Evolutionary conservation across 2,329 filamentous ascomycete species (phyloP).

Genomic region (Botrytis hyacinthi): DNA sequence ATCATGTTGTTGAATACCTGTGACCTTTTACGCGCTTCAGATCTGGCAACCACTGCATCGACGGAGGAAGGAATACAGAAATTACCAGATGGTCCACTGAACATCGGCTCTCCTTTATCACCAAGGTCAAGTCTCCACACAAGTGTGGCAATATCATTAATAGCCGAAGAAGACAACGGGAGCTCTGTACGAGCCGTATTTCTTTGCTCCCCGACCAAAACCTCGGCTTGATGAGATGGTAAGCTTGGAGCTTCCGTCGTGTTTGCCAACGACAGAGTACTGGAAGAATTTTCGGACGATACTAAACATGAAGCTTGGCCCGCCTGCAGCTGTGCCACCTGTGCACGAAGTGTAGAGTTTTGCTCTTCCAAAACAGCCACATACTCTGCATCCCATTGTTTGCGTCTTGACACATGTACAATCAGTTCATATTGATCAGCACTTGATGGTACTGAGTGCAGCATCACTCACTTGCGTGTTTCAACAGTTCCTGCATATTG

Average conservation of each 20-base stretch:
- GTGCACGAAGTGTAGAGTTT: neutral
- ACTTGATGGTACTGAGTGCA: neutral
- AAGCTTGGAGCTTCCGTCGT: neutral
- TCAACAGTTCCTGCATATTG: neutral
- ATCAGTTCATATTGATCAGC: neutral
- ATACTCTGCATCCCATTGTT: neutral
- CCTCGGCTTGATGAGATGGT: neutral
- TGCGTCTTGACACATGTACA: neutral
- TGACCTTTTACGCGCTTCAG: neutral
- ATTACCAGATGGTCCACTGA: neutral
- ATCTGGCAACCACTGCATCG: neutral
- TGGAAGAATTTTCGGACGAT: neutral
- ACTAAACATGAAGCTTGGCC: neutral
- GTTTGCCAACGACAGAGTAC: neutral
- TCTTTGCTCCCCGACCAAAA: neutral
- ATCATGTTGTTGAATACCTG: neutral
- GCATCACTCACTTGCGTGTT: neutral
- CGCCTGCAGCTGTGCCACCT: neutral
- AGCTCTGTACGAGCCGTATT: neutral
- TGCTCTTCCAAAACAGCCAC: neutral
- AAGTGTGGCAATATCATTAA: neutral
- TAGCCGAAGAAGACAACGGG: neutral
- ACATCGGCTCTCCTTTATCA: neutral
- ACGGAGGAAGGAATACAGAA: neutral
- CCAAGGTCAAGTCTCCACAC: neutral